phyloP scores from a whole-genome alignment of 305 asterid genomes.

The Nicotiana rustica region DNA sequence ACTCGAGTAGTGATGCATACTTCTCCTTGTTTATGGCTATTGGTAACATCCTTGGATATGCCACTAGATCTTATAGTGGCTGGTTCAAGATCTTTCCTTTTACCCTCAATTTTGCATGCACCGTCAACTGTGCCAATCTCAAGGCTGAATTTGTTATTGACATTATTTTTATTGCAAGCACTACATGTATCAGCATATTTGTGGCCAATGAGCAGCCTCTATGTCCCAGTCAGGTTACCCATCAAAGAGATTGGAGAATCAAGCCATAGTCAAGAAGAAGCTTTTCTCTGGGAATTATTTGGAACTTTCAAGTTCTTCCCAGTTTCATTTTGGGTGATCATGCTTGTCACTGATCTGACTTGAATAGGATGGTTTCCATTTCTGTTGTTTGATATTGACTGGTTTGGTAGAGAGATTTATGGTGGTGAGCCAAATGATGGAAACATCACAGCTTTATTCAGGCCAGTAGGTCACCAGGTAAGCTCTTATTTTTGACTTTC shows the following conservation, averaged over 20 bases:
- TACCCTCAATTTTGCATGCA: slow-evolving; percentile 68
- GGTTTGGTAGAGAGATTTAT: slow-evolving; percentile 91
- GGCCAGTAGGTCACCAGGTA: too few species aligned
- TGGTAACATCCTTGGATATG: slow-evolving; percentile 82
- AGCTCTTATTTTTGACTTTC: too few species aligned
- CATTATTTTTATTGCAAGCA: slow-evolving; percentile 60
- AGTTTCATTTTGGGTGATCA: slow-evolving; percentile 65
- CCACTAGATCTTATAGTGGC: slow-evolving; percentile 76
- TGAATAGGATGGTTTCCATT: slow-evolving; percentile 94
- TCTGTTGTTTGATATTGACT: slow-evolving; percentile 81
- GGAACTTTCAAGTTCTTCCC: slow-evolving; percentile 76
- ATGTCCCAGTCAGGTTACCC: slow-evolving; percentile 40
- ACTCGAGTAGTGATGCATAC: slow-evolving; percentile 81
- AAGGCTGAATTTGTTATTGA: slow-evolving; percentile 83
- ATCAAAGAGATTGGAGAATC: slow-evolving; percentile 48
- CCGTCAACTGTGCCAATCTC: slow-evolving; percentile 78
- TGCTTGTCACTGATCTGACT: slow-evolving; percentile 74
- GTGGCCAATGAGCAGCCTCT: slow-evolving; percentile 70
- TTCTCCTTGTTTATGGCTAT: slow-evolving; percentile 82
- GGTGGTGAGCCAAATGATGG: slow-evolving; percentile 87
- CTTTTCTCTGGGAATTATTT: slow-evolving; percentile 78
- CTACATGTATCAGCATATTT: slow-evolving; percentile 69
- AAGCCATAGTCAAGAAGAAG: slow-evolving; percentile 63
- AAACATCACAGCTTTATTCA: not conserved
- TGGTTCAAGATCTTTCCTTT: slow-evolving; percentile 85